These are phyloP conservation scores for Eucalyptus cloeziana DNA, from an alignment of 345 rosid species.

Conservation along the genomic window DNA sequence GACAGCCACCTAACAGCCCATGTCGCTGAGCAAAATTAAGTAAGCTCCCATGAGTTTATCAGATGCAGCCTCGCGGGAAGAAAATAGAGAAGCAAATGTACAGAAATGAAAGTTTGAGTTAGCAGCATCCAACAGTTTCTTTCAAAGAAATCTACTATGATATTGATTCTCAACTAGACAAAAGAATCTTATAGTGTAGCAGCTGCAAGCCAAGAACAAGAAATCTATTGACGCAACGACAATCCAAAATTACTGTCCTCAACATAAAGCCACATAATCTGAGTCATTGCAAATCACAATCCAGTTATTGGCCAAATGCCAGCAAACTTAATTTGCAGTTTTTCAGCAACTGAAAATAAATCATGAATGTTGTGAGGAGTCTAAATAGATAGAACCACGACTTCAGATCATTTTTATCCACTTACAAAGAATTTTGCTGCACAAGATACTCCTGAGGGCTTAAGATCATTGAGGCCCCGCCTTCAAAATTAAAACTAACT, in stretches of 20 bases:
- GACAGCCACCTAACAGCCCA: neutral
- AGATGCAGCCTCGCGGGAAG: neutral
- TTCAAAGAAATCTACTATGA: neutral
- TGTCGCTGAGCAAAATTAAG: neutral
- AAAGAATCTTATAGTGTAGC: neutral
- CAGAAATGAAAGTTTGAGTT: neutral
- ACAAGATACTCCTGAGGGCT: constrained; percentile 84
- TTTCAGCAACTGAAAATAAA: neutral
- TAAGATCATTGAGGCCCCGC: constrained; percentile 67
- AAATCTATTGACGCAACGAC: neutral
- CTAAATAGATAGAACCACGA: neutral
- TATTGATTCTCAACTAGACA: neutral
- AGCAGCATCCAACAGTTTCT: neutral
- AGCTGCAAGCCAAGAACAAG: neutral
- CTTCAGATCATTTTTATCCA: neutral
- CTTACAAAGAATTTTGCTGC: constrained; percentile 77
- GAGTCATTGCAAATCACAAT: neutral
- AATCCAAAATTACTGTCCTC: neutral
- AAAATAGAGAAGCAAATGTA: neutral
- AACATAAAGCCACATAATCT: neutral
- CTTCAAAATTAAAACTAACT: constrained; percentile 84
- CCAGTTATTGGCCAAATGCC: neutral
- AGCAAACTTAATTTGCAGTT: neutral
- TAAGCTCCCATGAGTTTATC: neutral
- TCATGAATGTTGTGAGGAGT: neutral